Base-by-base conservation (phyloP, 768 basidiomycete genomes). In the Lactifluus subvellereus region DNA sequence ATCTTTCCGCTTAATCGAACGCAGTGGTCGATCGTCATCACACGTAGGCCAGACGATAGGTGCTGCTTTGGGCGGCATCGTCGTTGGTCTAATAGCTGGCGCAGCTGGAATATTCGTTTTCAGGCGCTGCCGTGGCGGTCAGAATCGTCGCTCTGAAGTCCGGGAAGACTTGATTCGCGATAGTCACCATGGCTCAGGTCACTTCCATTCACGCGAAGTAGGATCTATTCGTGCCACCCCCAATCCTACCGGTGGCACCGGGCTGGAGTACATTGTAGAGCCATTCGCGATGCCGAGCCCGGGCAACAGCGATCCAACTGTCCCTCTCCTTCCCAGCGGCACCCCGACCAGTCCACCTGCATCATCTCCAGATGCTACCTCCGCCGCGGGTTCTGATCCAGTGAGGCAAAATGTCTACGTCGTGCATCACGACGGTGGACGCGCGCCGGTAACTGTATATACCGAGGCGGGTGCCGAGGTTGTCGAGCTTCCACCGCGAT, bases 381-480 rank as follows among this genome's bases (percentile, higher is more conserved):
- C 67, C 67, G n/a, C 47, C 32, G 48, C 60, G 20, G 59, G 61
- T 56, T 52, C 38, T 56, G 60, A 58, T 38, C 37, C 50, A 20
- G 38, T 45, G 14, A 33, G 55, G 66, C 45, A 75, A 75, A 73
- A 69, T 22, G 78, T 84, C 9, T 84, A 84, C 65, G 82, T 84
- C 45, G 78, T 86, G 37, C 85, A 85, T 65, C 84, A 85, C 67
- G 84, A 85, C 67, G 78, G 76, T n/a, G 81, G 83, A 11, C 70
- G 77, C 16, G 72, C 83, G 18, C 84, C 84, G 0, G 81, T 86
- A 45, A 82, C 83, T 3, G 81, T 84, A 20, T 84, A 80, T 66
- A 80, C 82, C 57, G 74, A 77, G 57, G 77, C 79, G 50, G 84
- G 83, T 16, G 79, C 82, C 9, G 76, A 82, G 62, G 80, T 85